Conservation (phyloP, 2,329 filamentous ascomycete genomes). For the Nemania serpens region DNA sequence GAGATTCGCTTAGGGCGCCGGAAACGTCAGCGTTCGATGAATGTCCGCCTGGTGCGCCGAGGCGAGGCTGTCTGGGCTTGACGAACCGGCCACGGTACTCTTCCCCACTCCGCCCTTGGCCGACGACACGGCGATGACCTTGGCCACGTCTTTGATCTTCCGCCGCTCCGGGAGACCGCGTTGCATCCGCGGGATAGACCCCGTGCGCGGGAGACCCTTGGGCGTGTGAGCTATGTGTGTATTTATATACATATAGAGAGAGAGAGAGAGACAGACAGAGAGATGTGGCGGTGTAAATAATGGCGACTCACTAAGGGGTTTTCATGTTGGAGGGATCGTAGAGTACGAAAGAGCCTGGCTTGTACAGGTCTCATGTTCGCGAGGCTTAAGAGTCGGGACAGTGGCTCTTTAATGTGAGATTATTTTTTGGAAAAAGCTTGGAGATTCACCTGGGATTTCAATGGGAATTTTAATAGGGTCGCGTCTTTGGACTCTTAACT, state of each 20-base stretch:
- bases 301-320: constrained; percentile 73
- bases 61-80: constrained; percentile 26
- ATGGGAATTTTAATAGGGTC: too few relatives aligned
- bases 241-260: too few relatives aligned
- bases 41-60: too few relatives aligned
- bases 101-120: constrained; percentile 99
- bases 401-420: too few relatives aligned
- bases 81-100: constrained; percentile 80
- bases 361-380: constrained; percentile 45
- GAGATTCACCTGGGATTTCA: too few relatives aligned
- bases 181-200: constrained; percentile 74
- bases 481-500: too few relatives aligned
- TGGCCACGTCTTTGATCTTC: constrained; percentile 81
- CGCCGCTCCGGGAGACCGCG: constrained; percentile 80
- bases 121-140: constrained; percentile 95
- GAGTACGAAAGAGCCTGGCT: constrained; percentile 56
- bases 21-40: neutral
- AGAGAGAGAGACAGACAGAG: neutral
- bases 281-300: neutral
- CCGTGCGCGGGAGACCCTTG: constrained; percentile 79
- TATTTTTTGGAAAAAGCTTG: too few relatives aligned
- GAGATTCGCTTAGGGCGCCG: constrained; percentile 66
- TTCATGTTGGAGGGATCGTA: constrained; percentile 69
- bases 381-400: too few relatives aligned
- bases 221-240: neutral